Evolutionary conservation across 768 basidiomycete genomes (phyloP), one percentile per base, ranked within the genome.

Genomic region (Kwoniella botswanensis): DNA sequence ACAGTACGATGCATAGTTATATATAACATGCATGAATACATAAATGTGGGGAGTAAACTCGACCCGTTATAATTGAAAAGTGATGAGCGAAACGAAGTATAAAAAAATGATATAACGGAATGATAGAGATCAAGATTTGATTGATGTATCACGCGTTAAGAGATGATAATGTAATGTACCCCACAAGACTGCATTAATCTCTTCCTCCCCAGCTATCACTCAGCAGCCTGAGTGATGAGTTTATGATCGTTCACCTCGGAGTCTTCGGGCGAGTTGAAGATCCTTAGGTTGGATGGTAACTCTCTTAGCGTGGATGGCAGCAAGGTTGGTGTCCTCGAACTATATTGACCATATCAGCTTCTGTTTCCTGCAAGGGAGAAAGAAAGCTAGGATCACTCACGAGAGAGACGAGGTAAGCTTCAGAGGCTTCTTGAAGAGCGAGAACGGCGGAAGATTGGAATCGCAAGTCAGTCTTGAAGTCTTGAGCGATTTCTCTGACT

Each of bases 381-480:
- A 26, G 26, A 26, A 26, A 26, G 26, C 46, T 50, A 2, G 17
- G 12, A 50, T 13, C 5, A 50, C 46, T 50, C 18, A 50, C 46
- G 46, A 91, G 85, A 54, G 90, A 90, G 74, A 90, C 89, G 61
- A 91, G 88, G 85, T 91, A 90, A 42, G 90, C 90, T 83, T 87
- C 87, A 57, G 86, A 86, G 24, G 87, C 86, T 79, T 87, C 87
- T 82, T 87, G 87, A 69, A 87, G 85, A 57, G 87, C 87, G 82
- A 86, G 84, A 72, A 87, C 86, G 74, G 87, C 87, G 52, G 85
- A 86, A 26, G 86, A 86, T 77, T 87, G 86, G 81, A 91, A 91
- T 68, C 90, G 89, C 68, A 92, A 88, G 79, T 91, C 90, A 73
- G 90, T 91, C 89, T 91, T 92, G 88, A 91, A 90, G 85, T 92